Evolutionary conservation across 2,329 filamentous ascomycete species (phyloP), one percentile per base, ranked within the genome.

Genomic region (Beauveria brongniartii): DNA sequence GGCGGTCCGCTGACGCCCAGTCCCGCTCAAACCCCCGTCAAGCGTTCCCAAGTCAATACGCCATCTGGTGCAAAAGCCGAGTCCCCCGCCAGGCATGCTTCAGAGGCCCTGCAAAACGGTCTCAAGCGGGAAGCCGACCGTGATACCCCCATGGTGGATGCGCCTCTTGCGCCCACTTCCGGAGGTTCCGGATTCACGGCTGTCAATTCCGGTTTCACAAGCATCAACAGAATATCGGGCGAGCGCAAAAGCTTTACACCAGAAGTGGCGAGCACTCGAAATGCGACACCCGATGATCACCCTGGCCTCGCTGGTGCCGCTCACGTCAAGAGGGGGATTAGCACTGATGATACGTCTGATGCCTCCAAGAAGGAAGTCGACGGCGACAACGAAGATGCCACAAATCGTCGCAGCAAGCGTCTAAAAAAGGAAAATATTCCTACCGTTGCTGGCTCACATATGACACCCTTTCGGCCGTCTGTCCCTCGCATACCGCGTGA

Each of bases 391-490:
- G 88, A 91, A 55, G 79, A 78, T 66, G 83, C 83, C 22, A 28
- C 41, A 64, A 91, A 89, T 65, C 85, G 94, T 64, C 87, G 93
- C 62, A 97, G 92, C 74, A 99, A 99, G 77, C 86, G 94, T 48
- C 80, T 96, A 14, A 96, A 94, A 74, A 96, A 95, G 62, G 83
- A 85, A 74, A 78, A 80, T 48, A 83, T 87, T 41, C 91, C 93
- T 48, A 96, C 91, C 40, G 91, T 99, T 66, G 92, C 92, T 65
- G 94, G 94, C 59, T 97, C 93, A 57, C 92, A 97, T 75, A 97
- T 97, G 92, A 94, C 91, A 63, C 85, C 93, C 69, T 92, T 96
- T 70, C 90, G 93, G 58, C 91, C 93, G 61, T 87, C 89, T 28
- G 87, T 87, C 18, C 90, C 88, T 20, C 83, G 85, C 64, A 79